Percentiles rank a stretch among this genome's conserved stretches.
Conservation (phyloP, 2,329 filamentous ascomycete genomes). For the Calonectria leucothoes region DNA sequence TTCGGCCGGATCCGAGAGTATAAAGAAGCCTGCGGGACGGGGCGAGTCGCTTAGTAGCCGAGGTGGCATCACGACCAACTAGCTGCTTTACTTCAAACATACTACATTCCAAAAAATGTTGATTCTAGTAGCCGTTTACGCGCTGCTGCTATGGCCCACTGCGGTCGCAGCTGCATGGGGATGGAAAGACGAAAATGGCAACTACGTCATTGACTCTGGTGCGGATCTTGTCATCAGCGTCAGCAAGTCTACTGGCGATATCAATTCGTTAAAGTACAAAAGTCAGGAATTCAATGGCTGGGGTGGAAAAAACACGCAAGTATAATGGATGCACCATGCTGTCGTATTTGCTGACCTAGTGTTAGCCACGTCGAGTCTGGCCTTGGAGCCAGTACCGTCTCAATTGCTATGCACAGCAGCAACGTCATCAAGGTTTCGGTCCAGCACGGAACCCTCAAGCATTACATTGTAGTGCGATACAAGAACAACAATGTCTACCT, state of each 20-base stretch:
- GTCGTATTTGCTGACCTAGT: background rate
- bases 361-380: conserved; percentile 45
- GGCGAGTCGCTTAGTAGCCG: background rate
- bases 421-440: conserved; percentile 51
- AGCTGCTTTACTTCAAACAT: background rate
- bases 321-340: background rate
- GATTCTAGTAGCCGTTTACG: conserved; percentile 39
- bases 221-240: conserved; percentile 48
- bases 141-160: conserved; percentile 42
- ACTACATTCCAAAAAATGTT: conserved; percentile 35
- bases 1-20: background rate
- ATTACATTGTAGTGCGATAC: conserved; percentile 49
- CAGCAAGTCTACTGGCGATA: conserved; percentile 49
- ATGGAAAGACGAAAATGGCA: conserved; percentile 50
- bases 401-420: conserved; percentile 39
- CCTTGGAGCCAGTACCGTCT: conserved; percentile 45
- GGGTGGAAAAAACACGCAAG: conserved; percentile 43
- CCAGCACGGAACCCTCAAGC: conserved; percentile 47
- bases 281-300: conserved; percentile 48
- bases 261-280: conserved; percentile 48
- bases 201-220: conserved; percentile 52
- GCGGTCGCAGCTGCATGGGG: conserved; percentile 51
- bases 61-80: background rate
- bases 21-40: background rate
- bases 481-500: conserved; percentile 54